These are phyloP conservation scores for Quambalaria eucalypti DNA, from an alignment of 1,284 basidiomycete species.

Conservation along the genomic window DNA sequence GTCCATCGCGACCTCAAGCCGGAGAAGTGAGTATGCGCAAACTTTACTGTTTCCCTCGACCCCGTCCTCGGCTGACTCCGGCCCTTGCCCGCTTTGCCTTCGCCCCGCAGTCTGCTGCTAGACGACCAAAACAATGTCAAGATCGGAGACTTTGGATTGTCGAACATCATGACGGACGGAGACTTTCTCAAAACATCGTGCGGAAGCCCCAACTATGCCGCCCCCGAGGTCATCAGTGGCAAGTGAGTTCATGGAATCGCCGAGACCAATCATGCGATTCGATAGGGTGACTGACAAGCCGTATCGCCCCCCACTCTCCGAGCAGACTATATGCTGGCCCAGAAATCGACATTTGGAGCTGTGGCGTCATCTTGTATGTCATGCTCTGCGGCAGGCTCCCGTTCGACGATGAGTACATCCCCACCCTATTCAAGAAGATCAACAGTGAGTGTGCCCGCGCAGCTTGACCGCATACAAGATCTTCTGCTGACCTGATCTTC, in stretches of 20 bases:
- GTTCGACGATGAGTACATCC: conserved; percentile 46
- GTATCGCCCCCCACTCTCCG: neutral
- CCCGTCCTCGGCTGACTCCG: no score
- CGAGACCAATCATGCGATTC: neutral
- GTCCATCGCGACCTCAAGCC: conserved; percentile 58
- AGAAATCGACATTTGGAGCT: conserved; percentile 47
- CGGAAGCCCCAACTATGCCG: conserved; percentile 45
- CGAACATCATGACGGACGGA: conserved; percentile 46
- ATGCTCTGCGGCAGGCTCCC: conserved; percentile 44
- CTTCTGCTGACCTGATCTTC: neutral
- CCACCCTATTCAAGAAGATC: conserved; percentile 47
- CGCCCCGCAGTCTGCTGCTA: conserved; percentile 19
- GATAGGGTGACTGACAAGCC: no score
- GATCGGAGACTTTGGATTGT: conserved; percentile 46
- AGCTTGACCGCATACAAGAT: neutral
- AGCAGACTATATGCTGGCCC: conserved; percentile 40
- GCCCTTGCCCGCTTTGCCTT: no score
- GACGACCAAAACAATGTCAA: conserved; percentile 46
- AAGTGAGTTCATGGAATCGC: conserved; percentile 9
- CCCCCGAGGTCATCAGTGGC: conserved; percentile 45
- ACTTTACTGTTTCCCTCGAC: no score
- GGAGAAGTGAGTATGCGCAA: conserved; percentile 22
- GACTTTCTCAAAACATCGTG: conserved; percentile 47
- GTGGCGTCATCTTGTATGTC: conserved; percentile 45
- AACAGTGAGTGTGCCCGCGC: no score